These are phyloP conservation scores for Aureobasidium namibiae DNA, from an alignment of 2,329 filamentous ascomycete species.

Conservation along the genomic window DNA sequence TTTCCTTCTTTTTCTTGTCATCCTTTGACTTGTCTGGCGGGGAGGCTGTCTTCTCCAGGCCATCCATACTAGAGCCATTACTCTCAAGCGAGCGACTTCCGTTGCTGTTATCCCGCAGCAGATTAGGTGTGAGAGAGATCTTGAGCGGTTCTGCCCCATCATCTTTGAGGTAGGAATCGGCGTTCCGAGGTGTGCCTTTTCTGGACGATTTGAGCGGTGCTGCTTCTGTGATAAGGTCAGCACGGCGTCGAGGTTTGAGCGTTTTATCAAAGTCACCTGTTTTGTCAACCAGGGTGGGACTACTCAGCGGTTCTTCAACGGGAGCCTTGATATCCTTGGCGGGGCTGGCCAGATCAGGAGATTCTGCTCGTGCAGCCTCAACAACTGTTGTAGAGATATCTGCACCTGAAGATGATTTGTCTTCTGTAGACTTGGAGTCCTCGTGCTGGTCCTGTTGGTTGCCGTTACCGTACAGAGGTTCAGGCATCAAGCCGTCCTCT, in stretches of 20 bases:
- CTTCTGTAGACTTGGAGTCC: not conserved
- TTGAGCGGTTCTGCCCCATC: slow-evolving; percentile 93
- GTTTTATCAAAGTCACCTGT: slow-evolving; percentile 12
- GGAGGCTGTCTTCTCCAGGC: slow-evolving; percentile 60
- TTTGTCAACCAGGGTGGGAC: slow-evolving; percentile 24
- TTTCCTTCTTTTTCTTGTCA: slow-evolving; percentile 64
- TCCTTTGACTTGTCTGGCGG: slow-evolving; percentile 59
- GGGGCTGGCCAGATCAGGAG: slow-evolving; percentile 12
- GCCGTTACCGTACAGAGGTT: slow-evolving; percentile 2
- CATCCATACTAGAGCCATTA: slow-evolving; percentile 58
- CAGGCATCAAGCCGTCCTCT: slow-evolving; percentile 21
- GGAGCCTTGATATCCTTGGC: slow-evolving; percentile 19
- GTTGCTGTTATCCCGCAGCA: slow-evolving; percentile 69
- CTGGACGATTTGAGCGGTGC: slow-evolving; percentile 57
- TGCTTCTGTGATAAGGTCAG: slow-evolving; percentile 23
- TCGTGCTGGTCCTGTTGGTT: not conserved
- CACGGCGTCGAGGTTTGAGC: slow-evolving; percentile 22
- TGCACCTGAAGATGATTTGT: not conserved
- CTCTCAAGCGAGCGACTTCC: slow-evolving; percentile 18
- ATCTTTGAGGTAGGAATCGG: slow-evolving; percentile 96
- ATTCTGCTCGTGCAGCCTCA: slow-evolving; percentile 5
- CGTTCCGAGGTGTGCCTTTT: slow-evolving; percentile 81
- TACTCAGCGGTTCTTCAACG: slow-evolving; percentile 23
- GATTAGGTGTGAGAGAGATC: slow-evolving; percentile 88
- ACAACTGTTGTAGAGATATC: not conserved